phyloP scores from a whole-genome alignment of 2,329 filamentous ascomycete species.

The Trichoderma pleuroti region DNA sequence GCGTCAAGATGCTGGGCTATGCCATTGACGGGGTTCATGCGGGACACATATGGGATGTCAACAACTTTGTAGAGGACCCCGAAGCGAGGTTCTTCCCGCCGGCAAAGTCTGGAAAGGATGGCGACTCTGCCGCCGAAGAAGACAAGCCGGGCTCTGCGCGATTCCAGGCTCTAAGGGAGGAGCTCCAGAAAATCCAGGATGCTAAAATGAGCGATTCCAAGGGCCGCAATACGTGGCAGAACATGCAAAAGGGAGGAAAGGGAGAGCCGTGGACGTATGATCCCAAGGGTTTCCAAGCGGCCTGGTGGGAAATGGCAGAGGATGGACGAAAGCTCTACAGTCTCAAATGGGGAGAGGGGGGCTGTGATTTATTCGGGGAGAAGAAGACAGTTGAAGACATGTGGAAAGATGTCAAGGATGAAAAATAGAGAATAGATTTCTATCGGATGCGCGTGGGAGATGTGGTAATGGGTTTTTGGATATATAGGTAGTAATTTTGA shows the following conservation, averaged over 20 bases:
- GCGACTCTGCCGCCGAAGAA: neutral
- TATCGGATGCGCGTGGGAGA: neutral
- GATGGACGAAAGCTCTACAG: neutral
- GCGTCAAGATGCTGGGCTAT: conserved; percentile 6
- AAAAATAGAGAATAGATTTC: neutral
- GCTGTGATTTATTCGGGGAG: neutral
- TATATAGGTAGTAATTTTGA: neutral
- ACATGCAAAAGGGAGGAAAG: conserved; percentile 17
- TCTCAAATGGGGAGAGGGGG: neutral
- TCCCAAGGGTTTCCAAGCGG: conserved; percentile 1
- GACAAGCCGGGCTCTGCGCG: neutral
- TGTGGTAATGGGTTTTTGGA: neutral
- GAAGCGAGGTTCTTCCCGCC: conserved; percentile 6
- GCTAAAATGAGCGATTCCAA: neutral
- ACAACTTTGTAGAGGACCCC: neutral
- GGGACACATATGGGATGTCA: conserved; percentile 13
- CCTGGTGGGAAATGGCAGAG: conserved; percentile 16
- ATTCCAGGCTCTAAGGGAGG: neutral
- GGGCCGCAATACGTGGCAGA: conserved; percentile 15
- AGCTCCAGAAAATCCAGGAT: conserved; percentile 8
- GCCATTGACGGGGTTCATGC: neutral
- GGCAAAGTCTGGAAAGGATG: neutral
- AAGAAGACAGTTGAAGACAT: neutral
- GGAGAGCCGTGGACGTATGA: conserved; percentile 17
- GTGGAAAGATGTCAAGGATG: neutral